Base-by-base conservation (phyloP, 345 rosid species). In the Eucalyptus curtisii region DNA sequence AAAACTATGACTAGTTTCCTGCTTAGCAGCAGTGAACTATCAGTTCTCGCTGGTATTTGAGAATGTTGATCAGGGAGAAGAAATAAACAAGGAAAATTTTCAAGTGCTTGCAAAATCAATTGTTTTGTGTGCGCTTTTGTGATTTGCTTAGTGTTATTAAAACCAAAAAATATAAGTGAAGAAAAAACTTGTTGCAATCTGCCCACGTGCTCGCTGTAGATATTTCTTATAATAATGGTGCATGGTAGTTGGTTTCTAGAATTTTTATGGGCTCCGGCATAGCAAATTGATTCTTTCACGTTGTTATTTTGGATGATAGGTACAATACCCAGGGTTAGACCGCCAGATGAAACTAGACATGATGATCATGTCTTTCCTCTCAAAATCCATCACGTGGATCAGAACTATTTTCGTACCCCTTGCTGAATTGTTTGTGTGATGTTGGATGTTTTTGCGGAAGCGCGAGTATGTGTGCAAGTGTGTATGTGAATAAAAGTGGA, bases 251-350 rank as follows among this genome's bases (percentile, higher is more conserved):
- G 25, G 82, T 76, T 76, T 76, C 82, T 20, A 19, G 82, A 37
- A 76, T 76, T 76, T 71, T 19, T 37, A 37, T 76, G 45, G 25
- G 5, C 82, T 76, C 82, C 37, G 15, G 82, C 82, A 76, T 76
- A 37, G 25, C 82, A 76, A 37, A 37, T 76, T 76, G 27, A 37
- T 76, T 76, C 47, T 81, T 55, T 66, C 47, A 15, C 87, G 80
- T 86, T 61, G 84, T 76, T 85, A 52, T 84, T 81, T 37, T 91
- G 90, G 90, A 84, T 9, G 52, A 87, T 90, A 97, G 99, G 97
- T 97, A 89, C 99, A 95, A 42, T 97, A 96, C 91, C 99, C 99
- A 85, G 97, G 97, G 85, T 90, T 97, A 88, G 93, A 92, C 92
- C 91, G 88, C 88, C 94, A 94, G 91, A 94, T 96, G 99, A 93